Evolutionary conservation across 2,329 filamentous ascomycete species (phyloP), one percentile per base, ranked within the genome.

Genomic region (Penicillium sp.): DNA sequence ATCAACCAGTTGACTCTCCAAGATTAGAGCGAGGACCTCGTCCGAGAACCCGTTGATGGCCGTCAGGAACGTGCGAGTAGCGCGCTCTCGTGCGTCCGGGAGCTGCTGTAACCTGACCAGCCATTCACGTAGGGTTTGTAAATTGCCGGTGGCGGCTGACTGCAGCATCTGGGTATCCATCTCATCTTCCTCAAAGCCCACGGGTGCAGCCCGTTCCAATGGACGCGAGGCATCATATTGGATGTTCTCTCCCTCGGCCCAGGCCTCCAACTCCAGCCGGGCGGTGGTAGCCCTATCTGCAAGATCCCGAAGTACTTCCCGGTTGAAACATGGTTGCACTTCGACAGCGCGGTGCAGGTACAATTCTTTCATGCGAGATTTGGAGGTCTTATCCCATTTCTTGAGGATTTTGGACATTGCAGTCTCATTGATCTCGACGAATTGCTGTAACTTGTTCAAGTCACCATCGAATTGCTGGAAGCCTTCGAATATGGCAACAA

Each of bases 321-420:
- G 86, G 71, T 99, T 97, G 79, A 97, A 99, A 71, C 95, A 97
- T 6, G 93, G 93, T 65, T 97, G 93, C 7, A 97, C 91, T 70
- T 99, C 93, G 55, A 99, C 92, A 8, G 93, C 93, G 52, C 93
- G 82, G 9, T 95, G 95, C 30, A 99, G 83, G 67, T 97, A 99
- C 34, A 97, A 81, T 73, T 97, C 93, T 71, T 99, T 99, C 52
- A 93, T 96, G 70, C 92, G 92, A 43, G 92, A 97, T 79, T 97
- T 99, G 60, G 92, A 96, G 1, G 91, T 96, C 80, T 99, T 99
- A 74, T 99, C 93, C 93, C 93, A 99, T 81, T 99, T 99, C 75
- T 99, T 99, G 56, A 99, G 76, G 52, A 99, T 99, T 72, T 99
- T 99, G 25, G 92, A 96, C 69, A 97, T 96, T 13, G 91, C 93